phyloP scores from a whole-genome alignment of 2,329 filamentous ascomycete genomes.

The Aspergillus eucalypticola region DNA sequence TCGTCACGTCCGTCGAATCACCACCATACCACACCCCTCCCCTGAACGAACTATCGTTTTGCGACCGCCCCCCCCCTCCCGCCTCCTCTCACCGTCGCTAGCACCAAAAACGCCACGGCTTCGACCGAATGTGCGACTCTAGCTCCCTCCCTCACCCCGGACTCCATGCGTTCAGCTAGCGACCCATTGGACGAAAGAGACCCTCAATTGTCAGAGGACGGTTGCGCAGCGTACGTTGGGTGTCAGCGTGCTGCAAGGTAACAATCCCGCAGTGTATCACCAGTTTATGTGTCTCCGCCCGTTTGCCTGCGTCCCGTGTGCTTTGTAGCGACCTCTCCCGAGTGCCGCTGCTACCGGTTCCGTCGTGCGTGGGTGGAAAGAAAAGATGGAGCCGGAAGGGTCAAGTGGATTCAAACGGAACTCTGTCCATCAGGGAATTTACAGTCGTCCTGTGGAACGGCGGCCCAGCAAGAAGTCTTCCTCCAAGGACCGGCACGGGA shows the following conservation, averaged over 20 bases:
- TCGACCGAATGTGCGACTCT: slow-evolving; percentile 42
- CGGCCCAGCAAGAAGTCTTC: slow-evolving; percentile 50
- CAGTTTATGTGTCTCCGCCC: slow-evolving; percentile 24
- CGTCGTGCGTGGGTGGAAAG: slow-evolving; percentile 22
- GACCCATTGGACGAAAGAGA: slow-evolving; percentile 33
- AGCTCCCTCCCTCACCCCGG: slow-evolving; percentile 27
- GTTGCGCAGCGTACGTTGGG: slow-evolving; percentile 29
- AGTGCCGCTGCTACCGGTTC: slow-evolving; percentile 24
- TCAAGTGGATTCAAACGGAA: slow-evolving; percentile 44
- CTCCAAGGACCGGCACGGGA: slow-evolving; percentile 49
- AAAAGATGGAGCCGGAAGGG: slow-evolving; percentile 45
- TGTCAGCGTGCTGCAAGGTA: slow-evolving; percentile 28
- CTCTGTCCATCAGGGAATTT: slow-evolving; percentile 40
- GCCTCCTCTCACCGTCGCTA: slow-evolving; percentile 16
- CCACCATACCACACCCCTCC: slow-evolving; percentile 8
- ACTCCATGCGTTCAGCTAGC: slow-evolving; percentile 45
- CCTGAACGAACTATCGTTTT: slow-evolving; percentile 26
- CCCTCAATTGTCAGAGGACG: slow-evolving; percentile 36
- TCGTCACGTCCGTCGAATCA: background rate
- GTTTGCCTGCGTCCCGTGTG: slow-evolving; percentile 26
- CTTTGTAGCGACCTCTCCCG: slow-evolving; percentile 28
- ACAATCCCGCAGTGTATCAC: slow-evolving; percentile 21
- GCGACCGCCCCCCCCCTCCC: slow-evolving; percentile 13
- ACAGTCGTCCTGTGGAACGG: slow-evolving; percentile 45
- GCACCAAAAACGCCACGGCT: slow-evolving; percentile 19